These are phyloP conservation scores for Fusarium clavum DNA, from an alignment of 2,329 filamentous ascomycete species.

Conservation along the genomic window DNA sequence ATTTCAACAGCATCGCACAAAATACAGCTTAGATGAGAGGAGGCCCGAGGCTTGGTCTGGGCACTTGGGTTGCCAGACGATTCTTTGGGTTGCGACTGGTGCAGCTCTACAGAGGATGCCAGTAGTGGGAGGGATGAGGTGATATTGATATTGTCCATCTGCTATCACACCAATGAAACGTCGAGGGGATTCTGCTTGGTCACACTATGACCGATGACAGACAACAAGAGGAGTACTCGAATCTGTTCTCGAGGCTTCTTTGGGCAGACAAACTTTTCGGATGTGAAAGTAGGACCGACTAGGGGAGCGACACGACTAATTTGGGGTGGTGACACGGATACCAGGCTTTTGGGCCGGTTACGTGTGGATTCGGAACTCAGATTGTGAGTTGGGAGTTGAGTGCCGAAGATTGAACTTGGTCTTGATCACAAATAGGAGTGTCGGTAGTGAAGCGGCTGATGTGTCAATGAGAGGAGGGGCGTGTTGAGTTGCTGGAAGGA, in stretches of 20 bases:
- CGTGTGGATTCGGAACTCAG: not conserved
- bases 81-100: slow-evolving; percentile 34
- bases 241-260: slow-evolving; percentile 11
- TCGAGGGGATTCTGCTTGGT: slow-evolving; percentile 11
- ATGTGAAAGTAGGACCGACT: slow-evolving; percentile 21
- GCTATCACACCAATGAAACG: slow-evolving; percentile 20
- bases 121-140: slow-evolving; percentile 12
- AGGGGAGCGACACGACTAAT: not conserved
- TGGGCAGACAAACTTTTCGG: slow-evolving; percentile 3
- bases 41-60: slow-evolving; percentile 28
- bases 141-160: slow-evolving; percentile 22
- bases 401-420: slow-evolving; percentile 1
- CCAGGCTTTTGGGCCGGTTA: slow-evolving; percentile 10
- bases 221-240: not conserved
- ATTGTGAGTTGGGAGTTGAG: not conserved
- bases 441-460: slow-evolving; percentile 3
- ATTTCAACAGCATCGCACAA: slow-evolving; percentile 39
- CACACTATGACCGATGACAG: slow-evolving; percentile 7
- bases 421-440: slow-evolving; percentile 2
- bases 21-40: slow-evolving; percentile 38
- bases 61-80: slow-evolving; percentile 37
- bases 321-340: slow-evolving; percentile 5
- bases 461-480: not conserved
- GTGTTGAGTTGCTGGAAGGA: slow-evolving; percentile 3
- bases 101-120: slow-evolving; percentile 25